These are phyloP conservation scores for Vararia minispora DNA, from an alignment of 768 basidiomycete species.

Conservation along the genomic window DNA sequence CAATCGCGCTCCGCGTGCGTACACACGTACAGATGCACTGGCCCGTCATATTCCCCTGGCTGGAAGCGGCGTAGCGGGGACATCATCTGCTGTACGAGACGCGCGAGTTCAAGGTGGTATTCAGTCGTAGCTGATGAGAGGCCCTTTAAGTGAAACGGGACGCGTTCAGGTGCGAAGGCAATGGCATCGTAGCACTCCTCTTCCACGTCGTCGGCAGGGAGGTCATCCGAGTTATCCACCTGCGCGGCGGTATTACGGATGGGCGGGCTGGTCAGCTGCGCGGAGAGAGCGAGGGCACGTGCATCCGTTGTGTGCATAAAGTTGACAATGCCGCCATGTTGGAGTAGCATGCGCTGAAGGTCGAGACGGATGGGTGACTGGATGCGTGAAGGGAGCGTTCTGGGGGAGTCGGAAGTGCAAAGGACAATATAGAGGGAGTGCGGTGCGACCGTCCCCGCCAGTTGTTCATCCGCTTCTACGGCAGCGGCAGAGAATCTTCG, in stretches of 20 bases:
- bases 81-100: constrained; percentile 16
- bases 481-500: too few species aligned
- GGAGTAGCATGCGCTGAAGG: constrained; percentile 31
- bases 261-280: constrained; percentile 14
- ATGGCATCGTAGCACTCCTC: constrained; percentile 29
- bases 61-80: background rate
- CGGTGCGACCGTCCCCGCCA: constrained; percentile 8
- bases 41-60: constrained; percentile 13
- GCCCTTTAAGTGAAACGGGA: constrained; percentile 38
- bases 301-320: too few species aligned
- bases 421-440: constrained; percentile 12
- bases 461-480: too few species aligned
- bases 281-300: constrained; percentile 30
- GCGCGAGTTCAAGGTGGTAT: constrained; percentile 39
- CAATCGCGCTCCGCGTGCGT: constrained; percentile 75
- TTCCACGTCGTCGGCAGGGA: constrained; percentile 9
- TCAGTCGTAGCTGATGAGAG: constrained; percentile 36
- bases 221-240: too few species aligned
- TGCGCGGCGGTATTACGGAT: too few species aligned
- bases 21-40: constrained; percentile 52
- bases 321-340: constrained; percentile 49
- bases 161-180: constrained; percentile 38
- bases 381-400: constrained; percentile 8
- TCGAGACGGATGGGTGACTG: constrained; percentile 32
- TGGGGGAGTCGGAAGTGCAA: constrained; percentile 5